Evolutionary conservation across 1,284 basidiomycete species (phyloP), one percentile per base, ranked within the genome.

Genomic region (Fomitopsis palustris): DNA sequence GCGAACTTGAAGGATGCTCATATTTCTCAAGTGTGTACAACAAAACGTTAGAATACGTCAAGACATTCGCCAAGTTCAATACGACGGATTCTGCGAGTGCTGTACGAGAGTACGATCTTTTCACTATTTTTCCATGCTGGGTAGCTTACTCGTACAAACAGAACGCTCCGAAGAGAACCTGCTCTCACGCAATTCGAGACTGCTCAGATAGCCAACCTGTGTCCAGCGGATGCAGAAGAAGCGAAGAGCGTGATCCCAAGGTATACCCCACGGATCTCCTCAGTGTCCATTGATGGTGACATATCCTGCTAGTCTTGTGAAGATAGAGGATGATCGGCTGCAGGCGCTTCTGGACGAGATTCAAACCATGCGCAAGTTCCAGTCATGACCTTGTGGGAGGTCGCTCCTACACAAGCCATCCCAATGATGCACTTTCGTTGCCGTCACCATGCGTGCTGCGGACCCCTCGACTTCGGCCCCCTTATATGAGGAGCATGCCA

Each of bases 221-320:
- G 92, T 69, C 93, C 95, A 16, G 91, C 87, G 42, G 87, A 89
- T 62, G 84, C 92, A 3, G 95, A 96, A 64, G 95, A 96, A 72
- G 90, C 95, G 17, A 96, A 95, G 77, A 94, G 92, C 67, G 82
- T 95, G 56, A 81, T 97, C 55, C 94, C 95, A 4, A 96, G 93
- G 92, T 88, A 58, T 37, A 41, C 25, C 10, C n/a, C 58, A 51
- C 1, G 9, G 17, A 23, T 16, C 16, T 52, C 14, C 25, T 53
- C 4, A 9, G 35, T 4, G 17, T 10, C 3, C 29, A 8, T 19
- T 27, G 2, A 9, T 17, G 17, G 14, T n/a, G 27, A 42, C 21
- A 9, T 55, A 29, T 56, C 17, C 29, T 54, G 27, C 10, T 60
- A 94, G 93, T 72, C 81, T 95, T 47, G 87, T 90, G 21, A 92